These are phyloP conservation scores for Neopestalotiopsis rosae DNA, from an alignment of 2,329 filamentous ascomycete genomes.

Conservation along the genomic window DNA sequence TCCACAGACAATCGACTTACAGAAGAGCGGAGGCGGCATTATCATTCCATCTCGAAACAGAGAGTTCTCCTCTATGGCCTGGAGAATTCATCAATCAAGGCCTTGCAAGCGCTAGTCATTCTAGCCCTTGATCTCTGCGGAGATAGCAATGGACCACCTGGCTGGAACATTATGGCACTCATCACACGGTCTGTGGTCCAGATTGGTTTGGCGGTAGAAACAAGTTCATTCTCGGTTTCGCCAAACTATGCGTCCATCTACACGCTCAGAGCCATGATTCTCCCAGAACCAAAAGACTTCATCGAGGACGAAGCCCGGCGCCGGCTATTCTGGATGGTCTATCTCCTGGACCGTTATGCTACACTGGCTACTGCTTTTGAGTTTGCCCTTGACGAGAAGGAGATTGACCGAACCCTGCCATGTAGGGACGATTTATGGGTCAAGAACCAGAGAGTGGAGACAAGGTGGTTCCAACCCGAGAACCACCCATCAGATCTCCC, in stretches of 20 bases:
- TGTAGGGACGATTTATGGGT: slow-evolving; percentile 88
- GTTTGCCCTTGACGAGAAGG: slow-evolving; percentile 86
- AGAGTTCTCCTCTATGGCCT: slow-evolving; percentile 86
- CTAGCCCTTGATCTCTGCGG: slow-evolving; percentile 85
- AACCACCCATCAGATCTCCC: slow-evolving; percentile 47
- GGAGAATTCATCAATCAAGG: slow-evolving; percentile 88
- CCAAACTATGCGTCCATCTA: slow-evolving; percentile 87
- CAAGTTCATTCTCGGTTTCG: slow-evolving; percentile 77
- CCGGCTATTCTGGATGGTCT: slow-evolving; percentile 93
- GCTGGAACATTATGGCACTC: slow-evolving; percentile 89
- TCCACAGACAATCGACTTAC: slow-evolving; percentile 79
- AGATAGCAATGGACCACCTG: slow-evolving; percentile 86
- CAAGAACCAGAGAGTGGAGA: slow-evolving; percentile 83
- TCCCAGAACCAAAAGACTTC: slow-evolving; percentile 83
- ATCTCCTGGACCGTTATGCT: slow-evolving; percentile 86
- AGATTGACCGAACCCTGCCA: slow-evolving; percentile 85
- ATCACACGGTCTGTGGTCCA: slow-evolving; percentile 91
- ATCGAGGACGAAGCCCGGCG: slow-evolving; percentile 88
- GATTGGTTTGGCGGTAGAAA: slow-evolving; percentile 83
- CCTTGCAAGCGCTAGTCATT: slow-evolving; percentile 86
- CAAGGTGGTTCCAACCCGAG: slow-evolving; percentile 74
- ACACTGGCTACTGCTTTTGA: slow-evolving; percentile 92
- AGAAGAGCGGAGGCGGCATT: slow-evolving; percentile 73
- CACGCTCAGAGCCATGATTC: slow-evolving; percentile 81
- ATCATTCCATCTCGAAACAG: slow-evolving; percentile 82